Conservation (phyloP, 306 rosid species). For the Cicer yamashitae region DNA sequence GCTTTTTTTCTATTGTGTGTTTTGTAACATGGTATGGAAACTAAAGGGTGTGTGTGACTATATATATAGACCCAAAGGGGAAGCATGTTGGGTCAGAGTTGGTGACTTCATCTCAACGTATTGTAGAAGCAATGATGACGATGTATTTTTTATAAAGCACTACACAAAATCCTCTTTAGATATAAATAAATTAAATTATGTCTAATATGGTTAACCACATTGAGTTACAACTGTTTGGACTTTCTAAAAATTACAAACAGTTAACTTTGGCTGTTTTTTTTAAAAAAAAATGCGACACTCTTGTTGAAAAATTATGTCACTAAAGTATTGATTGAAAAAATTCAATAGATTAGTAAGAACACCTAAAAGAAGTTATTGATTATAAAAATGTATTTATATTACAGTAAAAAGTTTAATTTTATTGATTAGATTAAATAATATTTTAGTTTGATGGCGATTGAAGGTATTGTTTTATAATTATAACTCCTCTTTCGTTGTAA, state of each 20-base stretch:
- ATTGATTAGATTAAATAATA: no score
- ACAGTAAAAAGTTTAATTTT: background rate
- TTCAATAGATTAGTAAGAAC: no score
- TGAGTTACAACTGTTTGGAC: no score
- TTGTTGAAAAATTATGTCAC: background rate
- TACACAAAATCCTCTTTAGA: background rate
- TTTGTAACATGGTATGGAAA: conserved; percentile 31
- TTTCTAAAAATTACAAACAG: no score
- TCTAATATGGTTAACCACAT: no score
- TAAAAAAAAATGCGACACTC: no score
- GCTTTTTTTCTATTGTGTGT: conserved; percentile 1
- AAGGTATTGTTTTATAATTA: no score
- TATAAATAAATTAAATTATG: no score
- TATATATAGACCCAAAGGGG: conserved; percentile 44
- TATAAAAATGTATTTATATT: background rate
- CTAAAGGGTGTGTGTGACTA: background rate
- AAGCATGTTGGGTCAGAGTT: conserved; percentile 32
- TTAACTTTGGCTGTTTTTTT: no score
- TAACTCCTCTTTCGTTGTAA: no score
- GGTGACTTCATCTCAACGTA: conserved; percentile 49
- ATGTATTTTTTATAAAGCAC: background rate
- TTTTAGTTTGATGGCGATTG: background rate
- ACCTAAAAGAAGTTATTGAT: background rate
- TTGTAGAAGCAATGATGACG: conserved; percentile 2
- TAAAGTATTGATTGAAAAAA: no score